Base-by-base conservation (phyloP, 2,329 filamentous ascomycete species). In the Penicillium sp. region DNA sequence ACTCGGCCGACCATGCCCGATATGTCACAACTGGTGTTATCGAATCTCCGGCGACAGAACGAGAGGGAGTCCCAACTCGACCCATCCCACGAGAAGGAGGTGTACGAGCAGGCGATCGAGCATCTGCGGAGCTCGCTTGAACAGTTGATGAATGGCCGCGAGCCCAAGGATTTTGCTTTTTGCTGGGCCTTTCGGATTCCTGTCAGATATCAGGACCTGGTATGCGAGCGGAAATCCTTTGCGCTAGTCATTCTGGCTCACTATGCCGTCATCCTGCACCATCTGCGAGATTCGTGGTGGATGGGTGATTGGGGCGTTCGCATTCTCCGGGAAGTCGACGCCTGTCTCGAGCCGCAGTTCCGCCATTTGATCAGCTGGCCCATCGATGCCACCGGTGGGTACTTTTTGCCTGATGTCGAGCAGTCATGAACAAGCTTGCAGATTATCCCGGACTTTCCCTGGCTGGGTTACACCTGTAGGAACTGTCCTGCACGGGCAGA, bases 281-380 rank as follows among this genome's bases (percentile, higher is more conserved):
- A 77, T 29, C 73, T 86, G 54, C 79, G 84, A 52, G 67, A 74
- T 13, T 72, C 83, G 13, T 89, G 86, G 86, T 89, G 86, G 85
- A 71, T 88, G 25, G 77, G 82, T 18, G 83, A 84, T 33, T 83
- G 86, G 60, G 79, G 83, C 6, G 77, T 79, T 13, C 78, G 81
- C 47, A 81, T 88, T 58, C 80, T 88, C 13, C 78, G 81, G 62
- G 83, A 84, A 18, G 76, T 87, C 23, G 61, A 61, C 12, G 54
- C 59, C 32, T 40, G 45, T 20, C 42, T 70, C n/a, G 60, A 59
- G 20, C 33, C 53, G 3, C 58, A 63, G 40, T 68, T 62, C 62
- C 58, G 50, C 10, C 56, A 62, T 15, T 56, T 62, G 28, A 58
- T 70, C 23, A 58, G 50, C 32, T 70, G 67, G 67, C 66, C 65